These are phyloP conservation scores for Stereum hirsutum DNA, from an alignment of 1,284 basidiomycete species.

Conservation along the genomic window DNA sequence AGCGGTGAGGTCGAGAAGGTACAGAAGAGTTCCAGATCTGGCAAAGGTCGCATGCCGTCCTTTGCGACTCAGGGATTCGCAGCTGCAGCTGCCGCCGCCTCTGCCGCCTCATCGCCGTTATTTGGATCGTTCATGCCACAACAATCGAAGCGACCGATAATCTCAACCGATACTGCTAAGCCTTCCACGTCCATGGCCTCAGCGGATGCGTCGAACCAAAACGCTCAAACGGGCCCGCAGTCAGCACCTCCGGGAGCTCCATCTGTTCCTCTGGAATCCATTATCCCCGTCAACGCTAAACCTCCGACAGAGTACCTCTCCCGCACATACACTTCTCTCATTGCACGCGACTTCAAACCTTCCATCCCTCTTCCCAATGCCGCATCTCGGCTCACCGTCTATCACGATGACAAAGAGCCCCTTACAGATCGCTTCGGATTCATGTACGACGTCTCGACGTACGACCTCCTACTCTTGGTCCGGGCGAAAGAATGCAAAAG, in stretches of 20 bases:
- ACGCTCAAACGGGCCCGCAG: conserved; percentile 8
- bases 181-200: conserved; percentile 13
- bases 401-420: conserved; percentile 50
- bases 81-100: too few species aligned
- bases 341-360: conserved; percentile 59
- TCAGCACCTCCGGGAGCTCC: conserved; percentile 7
- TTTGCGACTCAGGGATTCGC: too few species aligned
- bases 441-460: conserved; percentile 79
- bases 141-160: conserved; percentile 33
- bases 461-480: conserved; percentile 71
- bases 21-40: conserved; percentile 22
- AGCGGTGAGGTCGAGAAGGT: conserved; percentile 15
- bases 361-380: conserved; percentile 50
- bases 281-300: conserved; percentile 77
- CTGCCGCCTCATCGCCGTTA: conserved; percentile 36
- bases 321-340: conserved; percentile 61
- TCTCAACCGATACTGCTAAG: conserved; percentile 17
- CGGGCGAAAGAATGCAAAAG: conserved; percentile 67
- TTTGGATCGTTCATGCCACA: conserved; percentile 50
- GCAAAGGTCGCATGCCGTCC: conserved; percentile 18
- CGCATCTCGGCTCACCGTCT: conserved; percentile 43
- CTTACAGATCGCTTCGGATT: conserved; percentile 94
- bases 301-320: conserved; percentile 82
- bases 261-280: conserved; percentile 85
- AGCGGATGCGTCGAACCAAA: conserved; percentile 15